These are phyloP conservation scores for Solanum hybrid DNA, from an alignment of 305 asterid genomes.

Conservation along the genomic window DNA sequence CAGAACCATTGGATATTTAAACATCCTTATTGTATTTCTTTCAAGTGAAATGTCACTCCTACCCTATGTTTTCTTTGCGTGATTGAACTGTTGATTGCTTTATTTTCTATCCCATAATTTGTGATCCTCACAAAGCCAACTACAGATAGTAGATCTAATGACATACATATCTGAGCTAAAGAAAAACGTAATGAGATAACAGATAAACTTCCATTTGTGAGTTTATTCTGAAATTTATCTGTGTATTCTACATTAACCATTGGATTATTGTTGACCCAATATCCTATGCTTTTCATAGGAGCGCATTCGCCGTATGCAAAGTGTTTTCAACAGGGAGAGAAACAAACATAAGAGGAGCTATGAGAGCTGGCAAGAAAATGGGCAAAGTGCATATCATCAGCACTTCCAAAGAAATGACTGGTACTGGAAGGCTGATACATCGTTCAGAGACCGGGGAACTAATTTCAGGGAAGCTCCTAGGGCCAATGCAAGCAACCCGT, in stretches of 20 bases:
- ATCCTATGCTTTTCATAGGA: constrained; percentile 40
- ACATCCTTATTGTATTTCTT: not conserved
- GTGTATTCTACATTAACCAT: not conserved
- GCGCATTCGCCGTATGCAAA: constrained; percentile 90
- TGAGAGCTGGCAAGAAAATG: constrained; percentile 80
- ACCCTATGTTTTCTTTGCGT: not conserved
- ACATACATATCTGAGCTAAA: not conserved
- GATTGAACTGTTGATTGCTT: not conserved
- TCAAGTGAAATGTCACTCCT: not conserved
- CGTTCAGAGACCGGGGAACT: constrained; percentile 35
- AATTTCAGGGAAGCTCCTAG: constrained; percentile 51
- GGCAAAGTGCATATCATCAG: constrained; percentile 59
- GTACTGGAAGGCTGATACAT: constrained; percentile 82
- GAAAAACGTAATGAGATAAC: not conserved
- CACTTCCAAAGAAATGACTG: constrained; percentile 87
- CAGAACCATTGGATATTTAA: not conserved
- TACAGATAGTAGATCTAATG: not conserved
- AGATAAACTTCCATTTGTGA: not conserved
- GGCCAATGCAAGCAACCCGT: constrained; percentile 30
- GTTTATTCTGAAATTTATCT: not conserved
- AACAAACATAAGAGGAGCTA: constrained; percentile 59
- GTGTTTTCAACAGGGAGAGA: constrained; percentile 82
- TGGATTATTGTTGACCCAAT: constrained; percentile 6
- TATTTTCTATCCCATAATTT: not conserved
- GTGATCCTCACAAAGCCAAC: not conserved